Evolutionary conservation across 2,329 filamentous ascomycete species (phyloP), one percentile per base, ranked within the genome.

Genomic region (Exophiala lecanii-corni): DNA sequence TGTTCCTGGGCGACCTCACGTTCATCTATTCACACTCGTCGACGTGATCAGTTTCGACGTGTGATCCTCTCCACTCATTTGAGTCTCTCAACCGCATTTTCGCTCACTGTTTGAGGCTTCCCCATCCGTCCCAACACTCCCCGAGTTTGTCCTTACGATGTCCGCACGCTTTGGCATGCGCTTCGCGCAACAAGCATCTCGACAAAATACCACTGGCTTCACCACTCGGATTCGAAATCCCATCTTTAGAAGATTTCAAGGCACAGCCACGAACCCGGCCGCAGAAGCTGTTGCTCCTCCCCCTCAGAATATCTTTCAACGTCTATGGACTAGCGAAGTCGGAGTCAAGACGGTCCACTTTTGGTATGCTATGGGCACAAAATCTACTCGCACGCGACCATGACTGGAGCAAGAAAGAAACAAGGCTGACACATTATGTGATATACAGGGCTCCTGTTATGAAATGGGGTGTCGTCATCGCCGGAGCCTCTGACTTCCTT

Each of bases 281-380:
- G 51, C 60, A 54, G 48, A 65, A 51, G 55, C 65, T 55, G 63
- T 68, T 55, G 62, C 65, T 47, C 63, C 67, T 17, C 47, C 43
- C 15, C 35, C 28, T 43, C 70, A 73, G 64, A 71, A 63, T 53
- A 66, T 65, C 39, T 81, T 92, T 66, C 81, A 83, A 73, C 81
- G 81, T 68, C 79, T 94, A 75, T 89, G 83, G 84, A 80, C 87
- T 66, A 88, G 84, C 66, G 84, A 86, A 51, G 68, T 89, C 53
- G 86, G 86, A 39, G 57, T 89, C 57, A 89, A 89, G 82, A 98
- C 92, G 50, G 92, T 98, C 59, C 92, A 98, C 70, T 98, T 98
- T 73, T 98, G 92, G 91, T 91, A 73, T 54, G 75, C 25, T 37
- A 17, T 13, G 31, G 6, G 21, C 10, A 23, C 12, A 20, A 40